These are phyloP conservation scores for Colletotrichum lupini DNA, from an alignment of 2,329 filamentous ascomycete species.

Conservation along the genomic window DNA sequence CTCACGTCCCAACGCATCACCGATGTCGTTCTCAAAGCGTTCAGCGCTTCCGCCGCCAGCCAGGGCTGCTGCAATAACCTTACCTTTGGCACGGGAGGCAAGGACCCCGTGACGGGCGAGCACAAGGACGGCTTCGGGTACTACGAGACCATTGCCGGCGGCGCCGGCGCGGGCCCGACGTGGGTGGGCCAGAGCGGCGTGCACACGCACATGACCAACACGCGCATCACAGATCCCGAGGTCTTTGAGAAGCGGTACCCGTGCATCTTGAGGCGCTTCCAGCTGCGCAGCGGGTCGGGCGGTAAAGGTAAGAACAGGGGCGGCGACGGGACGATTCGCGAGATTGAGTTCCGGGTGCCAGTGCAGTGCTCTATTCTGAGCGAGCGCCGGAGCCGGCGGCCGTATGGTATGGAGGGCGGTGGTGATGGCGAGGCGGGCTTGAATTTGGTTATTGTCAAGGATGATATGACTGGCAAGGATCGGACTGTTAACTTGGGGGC, in stretches of 20 bases:
- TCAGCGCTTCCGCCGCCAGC: constrained; percentile 80
- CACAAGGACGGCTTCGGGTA: constrained; percentile 80
- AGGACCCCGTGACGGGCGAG: constrained; percentile 61
- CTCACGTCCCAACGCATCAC: constrained; percentile 84
- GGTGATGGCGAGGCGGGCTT: constrained; percentile 74
- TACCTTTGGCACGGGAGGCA: constrained; percentile 84
- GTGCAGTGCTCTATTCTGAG: constrained; percentile 83
- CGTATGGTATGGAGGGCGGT: constrained; percentile 80
- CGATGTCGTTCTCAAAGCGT: constrained; percentile 84
- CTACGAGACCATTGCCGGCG: constrained; percentile 87
- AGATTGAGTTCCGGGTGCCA: constrained; percentile 84
- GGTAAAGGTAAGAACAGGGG: constrained; percentile 75
- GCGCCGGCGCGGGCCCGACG: constrained; percentile 76
- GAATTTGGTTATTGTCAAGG: constrained; percentile 72
- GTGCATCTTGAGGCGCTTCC: constrained; percentile 77
- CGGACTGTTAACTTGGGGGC: constrained; percentile 41
- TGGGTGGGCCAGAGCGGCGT: constrained; percentile 82
- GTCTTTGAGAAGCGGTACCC: constrained; percentile 83
- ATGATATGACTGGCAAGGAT: constrained; percentile 44
- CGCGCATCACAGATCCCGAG: constrained; percentile 83
- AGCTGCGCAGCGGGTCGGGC: constrained; percentile 70
- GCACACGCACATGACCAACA: constrained; percentile 91
- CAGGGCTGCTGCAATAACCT: constrained; percentile 89
- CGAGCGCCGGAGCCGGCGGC: constrained; percentile 79
- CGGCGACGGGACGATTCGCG: constrained; percentile 81